Conservation (phyloP, 139 green algal species). For the Eudorina sp. region DNA sequence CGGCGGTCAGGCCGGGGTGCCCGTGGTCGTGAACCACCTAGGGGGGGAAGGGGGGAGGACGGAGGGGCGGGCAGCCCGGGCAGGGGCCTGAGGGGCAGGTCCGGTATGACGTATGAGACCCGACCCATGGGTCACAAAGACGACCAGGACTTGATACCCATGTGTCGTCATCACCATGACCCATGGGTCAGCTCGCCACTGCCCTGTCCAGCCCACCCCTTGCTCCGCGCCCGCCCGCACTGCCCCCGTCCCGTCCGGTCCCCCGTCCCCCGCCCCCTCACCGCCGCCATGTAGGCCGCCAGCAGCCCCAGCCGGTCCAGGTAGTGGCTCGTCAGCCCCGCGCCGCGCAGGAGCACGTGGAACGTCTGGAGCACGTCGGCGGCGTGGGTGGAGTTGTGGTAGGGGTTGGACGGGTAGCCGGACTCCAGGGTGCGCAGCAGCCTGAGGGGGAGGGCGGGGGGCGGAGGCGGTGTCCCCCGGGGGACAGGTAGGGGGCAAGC, state of each 20-base stretch:
- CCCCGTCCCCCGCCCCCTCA: neutral
- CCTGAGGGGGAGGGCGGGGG: conserved; percentile 1
- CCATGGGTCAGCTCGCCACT: too few relatives aligned
- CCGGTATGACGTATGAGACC: too few relatives aligned
- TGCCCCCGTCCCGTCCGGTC: neutral
- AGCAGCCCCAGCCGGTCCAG: conserved; percentile 35
- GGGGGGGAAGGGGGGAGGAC: neutral
- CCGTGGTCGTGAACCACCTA: conserved; percentile 47
- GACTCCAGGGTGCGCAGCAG: conserved; percentile 45
- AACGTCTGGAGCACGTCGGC: conserved; percentile 67
- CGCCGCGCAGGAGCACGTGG: conserved; percentile 56
- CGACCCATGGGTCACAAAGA: too few relatives aligned
- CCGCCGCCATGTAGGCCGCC: conserved; percentile 41
- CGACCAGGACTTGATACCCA: too few relatives aligned
- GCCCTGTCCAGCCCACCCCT: too few relatives aligned
- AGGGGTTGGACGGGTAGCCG: conserved; percentile 70
- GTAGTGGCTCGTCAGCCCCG: conserved; percentile 14
- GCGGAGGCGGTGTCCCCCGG: neutral
- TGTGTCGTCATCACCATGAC: too few relatives aligned
- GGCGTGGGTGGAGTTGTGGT: conserved; percentile 73
- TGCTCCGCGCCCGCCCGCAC: too few relatives aligned
- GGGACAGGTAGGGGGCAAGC: neutral
- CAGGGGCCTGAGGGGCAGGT: too few relatives aligned
- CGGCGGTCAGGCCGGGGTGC: conserved; percentile 61
- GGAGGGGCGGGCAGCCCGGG: too few relatives aligned